phyloP scores from a whole-genome alignment of 2,329 filamentous ascomycete species.

The Fusarium sp. region DNA sequence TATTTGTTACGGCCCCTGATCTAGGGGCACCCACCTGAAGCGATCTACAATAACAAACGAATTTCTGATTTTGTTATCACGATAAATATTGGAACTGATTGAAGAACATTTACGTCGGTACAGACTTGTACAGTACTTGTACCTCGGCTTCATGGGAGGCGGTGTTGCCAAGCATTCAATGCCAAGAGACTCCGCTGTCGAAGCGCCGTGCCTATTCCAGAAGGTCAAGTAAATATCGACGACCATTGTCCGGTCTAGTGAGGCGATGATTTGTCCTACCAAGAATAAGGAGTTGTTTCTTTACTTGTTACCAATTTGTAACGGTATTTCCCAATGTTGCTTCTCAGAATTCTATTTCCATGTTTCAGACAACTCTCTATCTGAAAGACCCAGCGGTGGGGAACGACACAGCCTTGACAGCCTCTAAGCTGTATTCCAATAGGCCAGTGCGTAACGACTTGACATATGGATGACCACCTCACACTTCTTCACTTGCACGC shows the following conservation, averaged over 20 bases:
- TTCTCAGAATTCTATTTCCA: background rate
- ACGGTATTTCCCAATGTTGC: background rate
- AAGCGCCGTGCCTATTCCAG: constrained; percentile 33
- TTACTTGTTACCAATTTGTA: background rate
- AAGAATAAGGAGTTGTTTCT: background rate
- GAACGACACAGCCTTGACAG: no score
- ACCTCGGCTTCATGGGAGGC: background rate
- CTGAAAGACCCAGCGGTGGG: background rate
- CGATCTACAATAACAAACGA: constrained; percentile 21
- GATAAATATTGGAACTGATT: background rate
- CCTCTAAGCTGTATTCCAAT: constrained; percentile 6
- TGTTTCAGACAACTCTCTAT: constrained; percentile 5
- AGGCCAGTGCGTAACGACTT: constrained; percentile 34
- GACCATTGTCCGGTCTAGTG: no score
- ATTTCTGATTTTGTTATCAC: constrained; percentile 5
- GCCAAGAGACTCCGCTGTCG: constrained; percentile 24
- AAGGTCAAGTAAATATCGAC: constrained; percentile 20
- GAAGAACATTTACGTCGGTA: no score
- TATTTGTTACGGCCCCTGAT: constrained; percentile 14
- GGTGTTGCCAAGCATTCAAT: constrained; percentile 9
- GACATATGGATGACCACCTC: no score
- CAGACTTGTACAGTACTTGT: background rate
- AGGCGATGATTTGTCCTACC: background rate
- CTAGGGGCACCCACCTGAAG: constrained; percentile 1
- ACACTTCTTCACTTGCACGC: constrained; percentile 1